A percentile compares a stretch with the other conserved stretches of the same genome.
phyloP scores from a whole-genome alignment of 2,329 filamentous ascomycete genomes.

The Exophiala viscosa region DNA sequence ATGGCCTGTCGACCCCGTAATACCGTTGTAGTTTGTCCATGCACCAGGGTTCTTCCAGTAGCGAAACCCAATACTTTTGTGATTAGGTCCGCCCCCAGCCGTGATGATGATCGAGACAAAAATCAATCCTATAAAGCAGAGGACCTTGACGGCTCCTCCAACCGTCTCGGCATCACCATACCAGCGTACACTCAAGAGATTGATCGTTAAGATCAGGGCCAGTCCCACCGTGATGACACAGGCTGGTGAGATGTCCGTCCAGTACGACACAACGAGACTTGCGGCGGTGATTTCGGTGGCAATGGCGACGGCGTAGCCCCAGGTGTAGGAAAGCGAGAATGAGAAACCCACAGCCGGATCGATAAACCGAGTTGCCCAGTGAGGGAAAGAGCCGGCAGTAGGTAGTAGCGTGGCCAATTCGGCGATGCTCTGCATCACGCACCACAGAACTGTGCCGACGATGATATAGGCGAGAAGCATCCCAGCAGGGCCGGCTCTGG shows the following conservation, averaged over 20 bases:
- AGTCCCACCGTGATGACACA: constrained; percentile 67
- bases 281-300: background rate
- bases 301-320: background rate
- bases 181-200: constrained; percentile 75
- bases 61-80: constrained; percentile 72
- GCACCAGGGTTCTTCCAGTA: constrained; percentile 77
- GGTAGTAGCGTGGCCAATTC: background rate
- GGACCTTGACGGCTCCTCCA: constrained; percentile 74
- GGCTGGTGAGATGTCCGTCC: constrained; percentile 29
- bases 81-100: constrained; percentile 67
- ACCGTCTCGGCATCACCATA: constrained; percentile 81
- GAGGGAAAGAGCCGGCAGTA: background rate
- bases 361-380: background rate
- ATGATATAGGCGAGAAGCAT: background rate
- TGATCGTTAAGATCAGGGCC: constrained; percentile 66
- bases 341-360: background rate
- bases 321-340: background rate
- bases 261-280: background rate
- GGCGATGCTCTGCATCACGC: background rate
- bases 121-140: constrained; percentile 78
- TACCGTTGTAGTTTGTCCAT: constrained; percentile 53
- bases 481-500: background rate
- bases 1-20: background rate
- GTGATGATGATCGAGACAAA: constrained; percentile 51
- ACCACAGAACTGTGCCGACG: background rate